Evolutionary conservation across 2,329 filamentous ascomycete genomes (phyloP).

Genomic region (Zymoseptoria brevis): DNA sequence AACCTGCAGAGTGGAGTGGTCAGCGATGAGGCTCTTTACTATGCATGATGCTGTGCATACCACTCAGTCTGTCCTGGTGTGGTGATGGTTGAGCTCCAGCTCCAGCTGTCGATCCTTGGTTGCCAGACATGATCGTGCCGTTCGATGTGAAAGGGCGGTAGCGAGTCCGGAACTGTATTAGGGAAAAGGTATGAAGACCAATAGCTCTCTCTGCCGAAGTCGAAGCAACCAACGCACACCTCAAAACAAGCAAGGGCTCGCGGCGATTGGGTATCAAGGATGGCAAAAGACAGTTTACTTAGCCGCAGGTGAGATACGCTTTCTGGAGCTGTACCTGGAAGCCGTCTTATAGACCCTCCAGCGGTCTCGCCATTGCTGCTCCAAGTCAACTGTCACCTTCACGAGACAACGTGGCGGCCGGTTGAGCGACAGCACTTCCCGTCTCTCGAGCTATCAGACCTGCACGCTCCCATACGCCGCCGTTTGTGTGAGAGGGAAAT

Average conservation of each 20-base stretch:
- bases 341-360: conserved; percentile 14
- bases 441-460: conserved; percentile 2
- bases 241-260: conserved; percentile 17
- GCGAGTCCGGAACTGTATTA: conserved; percentile 7
- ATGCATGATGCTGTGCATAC: conserved; percentile 13
- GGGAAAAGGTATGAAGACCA: conserved; percentile 12
- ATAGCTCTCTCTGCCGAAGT: conserved; percentile 10
- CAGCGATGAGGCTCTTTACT: not conserved
- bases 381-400: conserved; percentile 3
- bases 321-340: conserved; percentile 12
- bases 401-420: conserved; percentile 14
- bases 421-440: conserved; percentile 14
- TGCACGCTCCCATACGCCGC: conserved; percentile 1
- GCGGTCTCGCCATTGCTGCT: conserved; percentile 10
- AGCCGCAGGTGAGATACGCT: conserved; percentile 23
- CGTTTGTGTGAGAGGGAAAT: not conserved
- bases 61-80: conserved; percentile 29
- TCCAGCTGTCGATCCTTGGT: conserved; percentile 10
- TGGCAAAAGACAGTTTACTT: conserved; percentile 17
- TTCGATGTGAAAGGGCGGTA: not conserved
- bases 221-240: conserved; percentile 11
- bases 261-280: conserved; percentile 23
- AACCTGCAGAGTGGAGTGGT: conserved; percentile 14
- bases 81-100: conserved; percentile 14
- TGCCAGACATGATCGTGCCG: conserved; percentile 13